Evolutionary conservation across 345 rosid genomes (phyloP), one percentile per base, ranked within the genome.

Genomic region (Populus davidiana): DNA sequence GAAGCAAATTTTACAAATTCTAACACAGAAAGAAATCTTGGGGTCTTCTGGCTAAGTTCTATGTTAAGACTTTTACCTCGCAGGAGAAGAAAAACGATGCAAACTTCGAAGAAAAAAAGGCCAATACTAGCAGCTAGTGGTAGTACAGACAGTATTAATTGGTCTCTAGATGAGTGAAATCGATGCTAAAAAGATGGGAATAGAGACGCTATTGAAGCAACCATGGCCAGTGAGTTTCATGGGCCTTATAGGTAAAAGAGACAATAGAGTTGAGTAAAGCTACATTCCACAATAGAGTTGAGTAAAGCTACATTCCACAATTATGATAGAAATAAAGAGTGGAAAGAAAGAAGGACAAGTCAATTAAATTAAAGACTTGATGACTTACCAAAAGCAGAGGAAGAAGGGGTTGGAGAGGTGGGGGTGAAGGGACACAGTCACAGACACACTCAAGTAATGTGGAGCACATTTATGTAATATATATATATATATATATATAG

Each of bases 241-340:
- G 69, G 78, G 77, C 66, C 78, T 81, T 75, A 69, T 66, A 68
- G 47, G 67, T 49, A 64, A 50, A 74, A 74, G 75, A 73, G 64
- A 78, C 52, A 81, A 72, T 10, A 81, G 78, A 79, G 81, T 78
- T 66, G 65, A 79, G 81, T 64, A 87, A 81, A 72, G 90, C 83
- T 71, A 71, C 81, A 62, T 70, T 78, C 76, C 79, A 78, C 72
- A 80, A 81, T 80, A 81, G 78, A 79, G 81, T 78, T 66, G 65
- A 79, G 81, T 64, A 87, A 81, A 72, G 90, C 83, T 71, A 71
- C 81, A 62, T 70, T 78, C 76, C 79, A 78, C 72, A 80, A 81
- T 80, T 75, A 81, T 7, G 43, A 61, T 62, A 41, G 80, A 65
- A 10, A 71, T 82, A 71, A 77, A 76, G 76, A 72, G 82, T 64